Percentiles rank a stretch among this genome's conserved stretches.
phyloP scores from a whole-genome alignment of 2,329 filamentous ascomycete species.

The Teratosphaeria destructans region DNA sequence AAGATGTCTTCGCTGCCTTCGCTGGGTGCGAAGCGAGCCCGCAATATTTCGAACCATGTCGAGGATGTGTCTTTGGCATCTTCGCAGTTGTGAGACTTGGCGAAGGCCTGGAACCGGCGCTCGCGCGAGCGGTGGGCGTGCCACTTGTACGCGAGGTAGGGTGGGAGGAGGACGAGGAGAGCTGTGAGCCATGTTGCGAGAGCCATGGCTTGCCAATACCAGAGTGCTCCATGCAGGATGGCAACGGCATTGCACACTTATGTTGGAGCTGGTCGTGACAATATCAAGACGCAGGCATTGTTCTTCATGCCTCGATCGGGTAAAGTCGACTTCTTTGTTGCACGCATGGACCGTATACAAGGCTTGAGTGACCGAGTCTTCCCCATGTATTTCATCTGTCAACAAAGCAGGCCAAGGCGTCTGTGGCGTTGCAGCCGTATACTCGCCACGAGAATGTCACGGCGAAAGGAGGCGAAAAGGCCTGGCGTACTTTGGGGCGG shows the following conservation, averaged over 20 bases:
- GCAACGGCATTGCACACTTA: not conserved
- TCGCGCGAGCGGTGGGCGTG: not conserved
- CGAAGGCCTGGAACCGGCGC: not conserved
- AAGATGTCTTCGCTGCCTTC: not conserved
- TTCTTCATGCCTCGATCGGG: not conserved
- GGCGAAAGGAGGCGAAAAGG: no score
- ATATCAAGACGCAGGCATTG: not conserved
- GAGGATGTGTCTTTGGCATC: not conserved
- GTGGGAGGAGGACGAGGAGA: not conserved
- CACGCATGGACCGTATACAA: not conserved
- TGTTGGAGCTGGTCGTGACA: not conserved
- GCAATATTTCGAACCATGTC: not conserved
- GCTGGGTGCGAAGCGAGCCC: not conserved
- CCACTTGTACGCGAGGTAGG: not conserved
- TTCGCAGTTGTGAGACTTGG: not conserved
- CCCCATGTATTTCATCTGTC: no score
- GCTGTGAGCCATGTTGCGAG: not conserved
- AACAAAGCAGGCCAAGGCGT: no score
- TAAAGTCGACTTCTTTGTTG: not conserved
- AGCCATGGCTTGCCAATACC: not conserved
- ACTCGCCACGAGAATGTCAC: no score
- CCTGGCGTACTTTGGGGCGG: no score
- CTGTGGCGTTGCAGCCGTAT: no score
- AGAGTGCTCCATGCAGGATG: not conserved
- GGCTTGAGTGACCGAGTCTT: no score